Conservation (phyloP, 441 rosid species). For the Populus hybrid region DNA sequence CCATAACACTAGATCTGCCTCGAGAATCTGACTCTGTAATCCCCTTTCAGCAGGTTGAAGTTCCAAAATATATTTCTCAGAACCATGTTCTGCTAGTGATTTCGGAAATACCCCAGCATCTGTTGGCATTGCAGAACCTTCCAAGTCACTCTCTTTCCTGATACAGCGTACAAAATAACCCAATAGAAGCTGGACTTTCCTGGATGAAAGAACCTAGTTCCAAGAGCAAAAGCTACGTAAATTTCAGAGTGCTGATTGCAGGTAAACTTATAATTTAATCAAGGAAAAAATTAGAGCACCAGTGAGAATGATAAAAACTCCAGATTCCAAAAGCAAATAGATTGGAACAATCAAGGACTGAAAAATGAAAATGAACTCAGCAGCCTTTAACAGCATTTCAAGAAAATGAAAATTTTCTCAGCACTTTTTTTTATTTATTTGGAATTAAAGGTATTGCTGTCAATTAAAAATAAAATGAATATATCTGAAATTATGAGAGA, state of each 20-base stretch:
- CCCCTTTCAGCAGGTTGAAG: slow-evolving; percentile 84
- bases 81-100: slow-evolving; percentile 17
- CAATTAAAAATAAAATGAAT: background rate
- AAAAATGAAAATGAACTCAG: slow-evolving; percentile 1
- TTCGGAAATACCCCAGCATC: slow-evolving; percentile 19
- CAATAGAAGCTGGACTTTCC: slow-evolving; percentile 77
- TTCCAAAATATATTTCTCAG: slow-evolving; percentile 61
- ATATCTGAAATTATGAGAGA: background rate
- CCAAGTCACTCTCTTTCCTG: slow-evolving; percentile 31
- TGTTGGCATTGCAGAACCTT: slow-evolving; percentile 30
- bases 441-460: background rate
- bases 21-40: slow-evolving; percentile 55
- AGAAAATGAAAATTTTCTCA: background rate
- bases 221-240: slow-evolving; percentile 20
- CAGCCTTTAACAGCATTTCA: background rate
- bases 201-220: slow-evolving; percentile 70
- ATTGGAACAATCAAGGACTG: background rate
- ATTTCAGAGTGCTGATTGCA: background rate
- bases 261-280: slow-evolving; percentile 2
- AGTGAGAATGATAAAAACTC: background rate
- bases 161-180: slow-evolving; percentile 79
- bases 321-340: background rate
- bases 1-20: slow-evolving; percentile 86
- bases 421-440: background rate
- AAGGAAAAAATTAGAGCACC: slow-evolving; percentile 1